Evolutionary conservation across 2,329 filamentous ascomycete species (phyloP), one percentile per base, ranked within the genome.

Genomic region (Colletotrichum spaethianum): DNA sequence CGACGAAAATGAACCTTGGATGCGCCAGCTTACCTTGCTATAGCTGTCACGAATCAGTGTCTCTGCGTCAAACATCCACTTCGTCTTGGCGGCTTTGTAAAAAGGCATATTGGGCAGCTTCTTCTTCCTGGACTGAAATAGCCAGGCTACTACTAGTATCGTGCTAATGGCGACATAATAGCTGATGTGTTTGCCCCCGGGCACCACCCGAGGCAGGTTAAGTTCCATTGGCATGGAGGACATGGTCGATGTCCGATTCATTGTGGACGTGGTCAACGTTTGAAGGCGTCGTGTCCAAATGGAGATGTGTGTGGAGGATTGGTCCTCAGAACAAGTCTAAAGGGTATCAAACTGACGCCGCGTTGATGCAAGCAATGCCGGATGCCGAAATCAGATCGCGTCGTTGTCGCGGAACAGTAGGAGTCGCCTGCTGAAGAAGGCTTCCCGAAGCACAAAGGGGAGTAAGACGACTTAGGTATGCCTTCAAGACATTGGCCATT

Each of bases 1-100:
- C 14, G 3, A 23, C 12, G 16, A 36, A 1, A 33, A 42, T 16
- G 4, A 26, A 18, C 36, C 12, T 31, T 40, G 14, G n/a, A 6
- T 9, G 8, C 20, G 28, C 8, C 36, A 23, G n/a, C 75, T 18
- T 63, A 87, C 85, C 81, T 86, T 86, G 74, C 77, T 78, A 70
- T 88, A 88, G 75, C 86, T 88, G 55, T 87, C 84, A 63, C 81
- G 82, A 20, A 88, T 82, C 42, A 87, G 76, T 1, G 76, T 78
- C 75, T 88, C 86, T 33, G 86, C 86, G 69, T 82, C 82, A 63
- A 88, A 87, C 74, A 87, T 85, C 86, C 86, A 88, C 77, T 84
- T 87, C 62, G 81, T 79, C 75, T 84, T 85, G 8, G 84, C 81
- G 0, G 86, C 86, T 73, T 85, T 84, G 77, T 86, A 88, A 60